Evolutionary conservation across 2,329 filamentous ascomycete genomes (phyloP).

Genomic region (Plenodomus biglobosus): DNA sequence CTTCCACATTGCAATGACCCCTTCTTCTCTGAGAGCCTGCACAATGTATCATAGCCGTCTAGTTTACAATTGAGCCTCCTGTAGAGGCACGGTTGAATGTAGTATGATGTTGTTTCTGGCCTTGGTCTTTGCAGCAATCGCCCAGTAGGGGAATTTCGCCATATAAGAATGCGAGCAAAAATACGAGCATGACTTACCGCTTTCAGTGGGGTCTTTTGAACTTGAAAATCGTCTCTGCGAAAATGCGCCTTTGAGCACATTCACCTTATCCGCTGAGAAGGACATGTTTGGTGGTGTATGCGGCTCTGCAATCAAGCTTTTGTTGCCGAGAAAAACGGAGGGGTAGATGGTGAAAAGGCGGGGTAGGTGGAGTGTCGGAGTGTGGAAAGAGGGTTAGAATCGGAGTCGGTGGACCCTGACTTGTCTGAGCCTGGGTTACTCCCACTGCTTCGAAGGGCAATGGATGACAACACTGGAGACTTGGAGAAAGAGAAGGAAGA

Average conservation of each 20-base stretch:
- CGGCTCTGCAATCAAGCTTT: background rate
- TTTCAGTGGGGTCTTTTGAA: constrained; percentile 41
- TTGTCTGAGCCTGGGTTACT: no score
- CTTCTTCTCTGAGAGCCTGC: no score
- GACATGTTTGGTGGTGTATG: constrained; percentile 26
- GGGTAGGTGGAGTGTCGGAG: background rate
- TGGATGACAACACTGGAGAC: background rate
- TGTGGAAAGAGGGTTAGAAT: background rate
- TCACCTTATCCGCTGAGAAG: constrained; percentile 40
- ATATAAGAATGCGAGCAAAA: constrained; percentile 4
- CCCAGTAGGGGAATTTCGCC: background rate
- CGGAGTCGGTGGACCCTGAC: background rate
- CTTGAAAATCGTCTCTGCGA: constrained; percentile 40
- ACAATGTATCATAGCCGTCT: no score
- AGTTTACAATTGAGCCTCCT: no score
- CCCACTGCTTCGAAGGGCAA: no score
- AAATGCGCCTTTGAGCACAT: constrained; percentile 33
- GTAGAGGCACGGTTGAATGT: no score
- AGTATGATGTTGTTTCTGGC: no score
- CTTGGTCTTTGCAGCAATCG: no score
- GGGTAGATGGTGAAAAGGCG: background rate
- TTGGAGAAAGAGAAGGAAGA: background rate
- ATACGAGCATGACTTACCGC: constrained; percentile 35
- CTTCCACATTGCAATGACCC: no score
- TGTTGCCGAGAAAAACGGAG: background rate